phyloP scores from a whole-genome alignment of 805 yeast genomes.

The Barnettozyma populi region DNA sequence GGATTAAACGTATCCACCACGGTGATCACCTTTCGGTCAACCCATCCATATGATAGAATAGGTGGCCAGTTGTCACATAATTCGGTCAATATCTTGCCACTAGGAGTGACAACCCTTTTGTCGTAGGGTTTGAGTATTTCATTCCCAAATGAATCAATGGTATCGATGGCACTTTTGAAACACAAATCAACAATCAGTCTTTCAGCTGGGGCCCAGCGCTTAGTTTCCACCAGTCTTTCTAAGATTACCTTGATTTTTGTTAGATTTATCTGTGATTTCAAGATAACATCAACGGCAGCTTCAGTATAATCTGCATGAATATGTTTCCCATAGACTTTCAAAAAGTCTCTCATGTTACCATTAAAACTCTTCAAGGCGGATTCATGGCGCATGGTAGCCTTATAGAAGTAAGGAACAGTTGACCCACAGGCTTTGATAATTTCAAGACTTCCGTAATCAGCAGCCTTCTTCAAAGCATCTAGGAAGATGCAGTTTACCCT shows the following conservation, averaged over 20 bases:
- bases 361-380: constrained; percentile 76
- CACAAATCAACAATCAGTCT: constrained; percentile 30
- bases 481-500: constrained; percentile 81
- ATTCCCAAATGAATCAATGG: constrained; percentile 79
- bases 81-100: constrained; percentile 84
- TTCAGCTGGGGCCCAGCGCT: constrained; percentile 35
- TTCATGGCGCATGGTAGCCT: constrained; percentile 90
- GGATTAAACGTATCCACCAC: constrained; percentile 47
- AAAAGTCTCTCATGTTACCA: constrained; percentile 37
- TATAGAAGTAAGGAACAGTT: constrained; percentile 84
- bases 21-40: constrained; percentile 78
- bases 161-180: constrained; percentile 50
- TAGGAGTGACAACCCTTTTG: constrained; percentile 78
- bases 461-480: constrained; percentile 65
- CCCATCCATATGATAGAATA: constrained; percentile 84
- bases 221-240: constrained; percentile 49
- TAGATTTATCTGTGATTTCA: constrained; percentile 67
- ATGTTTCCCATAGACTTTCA: constrained; percentile 30
- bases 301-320: constrained; percentile 36
- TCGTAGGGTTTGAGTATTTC: constrained; percentile 45
- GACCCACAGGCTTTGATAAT: constrained; percentile 74
- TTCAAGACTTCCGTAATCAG: constrained; percentile 68
- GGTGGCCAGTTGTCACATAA: constrained; percentile 84
- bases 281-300: constrained; percentile 51
- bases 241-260: constrained; percentile 65